Percentiles rank a stretch among this genome's conserved stretches.
Evolutionary conservation across 2,329 filamentous ascomycete genomes (phyloP).

Genomic region (Fusarium penzigii): DNA sequence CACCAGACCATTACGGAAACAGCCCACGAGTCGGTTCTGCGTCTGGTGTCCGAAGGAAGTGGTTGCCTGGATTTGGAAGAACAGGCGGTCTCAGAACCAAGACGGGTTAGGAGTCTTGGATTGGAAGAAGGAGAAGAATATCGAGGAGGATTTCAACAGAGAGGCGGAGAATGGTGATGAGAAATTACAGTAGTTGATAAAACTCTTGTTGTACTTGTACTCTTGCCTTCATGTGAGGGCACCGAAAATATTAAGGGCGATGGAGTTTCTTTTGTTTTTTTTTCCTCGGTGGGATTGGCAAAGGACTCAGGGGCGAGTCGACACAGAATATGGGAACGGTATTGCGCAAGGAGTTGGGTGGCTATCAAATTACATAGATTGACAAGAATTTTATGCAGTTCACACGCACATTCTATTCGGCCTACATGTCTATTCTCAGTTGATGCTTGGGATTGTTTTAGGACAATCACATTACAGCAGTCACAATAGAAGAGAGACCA

Average conservation of each 20-base stretch:
- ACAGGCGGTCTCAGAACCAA: conserved; percentile 28
- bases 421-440: too few species aligned
- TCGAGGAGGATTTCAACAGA: conserved; percentile 2
- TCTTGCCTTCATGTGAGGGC: not conserved
- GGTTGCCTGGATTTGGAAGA: conserved; percentile 37
- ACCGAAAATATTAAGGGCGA: too few species aligned
- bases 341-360: not conserved
- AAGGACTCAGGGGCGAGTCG: conserved; percentile 3
- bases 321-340: not conserved
- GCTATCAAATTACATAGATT: conserved; percentile 8
- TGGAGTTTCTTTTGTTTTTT: not conserved
- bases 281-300: not conserved
- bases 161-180: not conserved
- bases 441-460: too few species aligned
- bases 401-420: not conserved
- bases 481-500: not conserved
- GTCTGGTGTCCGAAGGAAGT: conserved; percentile 37
- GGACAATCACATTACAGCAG: not conserved
- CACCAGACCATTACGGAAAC: conserved; percentile 16
- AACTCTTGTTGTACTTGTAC: conserved; percentile 24
- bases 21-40: conserved; percentile 20
- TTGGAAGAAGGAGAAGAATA: conserved; percentile 13
- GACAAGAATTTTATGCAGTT: not conserved
- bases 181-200: not conserved
- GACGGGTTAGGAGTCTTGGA: conserved; percentile 26